These are phyloP conservation scores for Exophiala mesophila DNA, from an alignment of 2,329 filamentous ascomycete genomes.

Conservation along the genomic window DNA sequence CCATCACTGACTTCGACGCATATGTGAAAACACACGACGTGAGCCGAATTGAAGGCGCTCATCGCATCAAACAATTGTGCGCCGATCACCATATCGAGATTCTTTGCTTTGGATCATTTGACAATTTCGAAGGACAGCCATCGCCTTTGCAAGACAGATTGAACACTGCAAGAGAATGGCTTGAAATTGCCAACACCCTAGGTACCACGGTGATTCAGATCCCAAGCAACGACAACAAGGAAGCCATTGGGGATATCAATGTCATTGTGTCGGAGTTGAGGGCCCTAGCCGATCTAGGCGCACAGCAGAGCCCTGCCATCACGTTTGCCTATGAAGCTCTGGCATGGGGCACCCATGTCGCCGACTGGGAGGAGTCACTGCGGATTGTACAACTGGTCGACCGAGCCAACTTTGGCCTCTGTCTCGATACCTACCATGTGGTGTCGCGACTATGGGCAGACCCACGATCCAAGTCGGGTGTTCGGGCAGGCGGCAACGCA, in stretches of 20 bases:
- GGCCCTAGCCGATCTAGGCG: slow-evolving; percentile 30
- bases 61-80: slow-evolving; percentile 50
- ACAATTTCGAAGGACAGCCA: slow-evolving; percentile 35
- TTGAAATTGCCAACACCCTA: slow-evolving; percentile 26
- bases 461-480: slow-evolving; percentile 25
- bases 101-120: slow-evolving; percentile 33
- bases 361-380: slow-evolving; percentile 33
- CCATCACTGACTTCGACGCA: slow-evolving; percentile 68
- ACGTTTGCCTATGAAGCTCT: slow-evolving; percentile 34
- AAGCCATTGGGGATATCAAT: slow-evolving; percentile 28
- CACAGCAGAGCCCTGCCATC: neutral
- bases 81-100: slow-evolving; percentile 30
- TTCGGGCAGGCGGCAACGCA: slow-evolving; percentile 8
- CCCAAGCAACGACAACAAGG: slow-evolving; percentile 28
- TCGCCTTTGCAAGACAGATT: slow-evolving; percentile 30
- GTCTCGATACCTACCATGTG: slow-evolving; percentile 36
- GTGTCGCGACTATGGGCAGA: slow-evolving; percentile 33
- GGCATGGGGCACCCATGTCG: slow-evolving; percentile 32
- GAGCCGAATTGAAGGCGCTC: slow-evolving; percentile 55
- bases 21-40: slow-evolving; percentile 45
- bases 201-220: slow-evolving; percentile 31
- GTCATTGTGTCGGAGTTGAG: slow-evolving; percentile 31
- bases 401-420: slow-evolving; percentile 35
- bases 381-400: slow-evolving; percentile 28
- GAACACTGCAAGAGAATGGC: slow-evolving; percentile 30